Evolutionary conservation across 768 basidiomycete species (phyloP), one percentile per base, ranked within the genome.

Genomic region (Strobilomyces confusus): DNA sequence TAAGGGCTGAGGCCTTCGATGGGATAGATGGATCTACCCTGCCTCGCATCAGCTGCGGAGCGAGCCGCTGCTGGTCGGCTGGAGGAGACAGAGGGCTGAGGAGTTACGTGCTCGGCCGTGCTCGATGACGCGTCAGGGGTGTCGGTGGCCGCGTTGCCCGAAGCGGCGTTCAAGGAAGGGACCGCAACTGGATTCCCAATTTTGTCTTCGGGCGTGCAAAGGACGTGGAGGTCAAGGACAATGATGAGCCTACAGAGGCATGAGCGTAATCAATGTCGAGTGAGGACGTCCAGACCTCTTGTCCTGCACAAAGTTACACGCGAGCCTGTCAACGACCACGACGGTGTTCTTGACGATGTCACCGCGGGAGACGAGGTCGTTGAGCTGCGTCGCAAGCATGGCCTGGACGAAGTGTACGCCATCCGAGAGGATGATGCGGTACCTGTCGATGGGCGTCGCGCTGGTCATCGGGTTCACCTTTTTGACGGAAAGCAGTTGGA

Each of bases 1-100:
- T 98, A 98, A 9, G 95, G 95, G 64, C 89, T 94, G 43, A 98
- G 80, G 6, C 86, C 89, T 67, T 97, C 95, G 58, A 99, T 98
- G 2, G 95, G 95, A 69, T 86, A 86, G 30, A 86, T 68, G 13
- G 65, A 63, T 34, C 67, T 69, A 22, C 63, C 61, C 33, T 50
- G 41, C 52, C 51, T 61, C 17, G 55, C 59, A 37, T 51, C 51
- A 49, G 60, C n/a, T 19, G 52, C 46, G 25, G 61, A 45, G 4
- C 54, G 65, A 43, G 56, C 14, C 2, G 46, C 22, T 1, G 4
- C 4, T n/a, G 59, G 46, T 23, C 51, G 44, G 19, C 68, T 60
- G 25, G 66, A 54, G 6, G 69, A 57, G 34, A 63, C 50, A 5
- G 64, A 44, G 17, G 68, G 52, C 11, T 70, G 63, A 8, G 73